Evolutionary conservation across 176 grass and related monocot species (phyloP).

Genomic region (Bonia amplexicaulis): DNA sequence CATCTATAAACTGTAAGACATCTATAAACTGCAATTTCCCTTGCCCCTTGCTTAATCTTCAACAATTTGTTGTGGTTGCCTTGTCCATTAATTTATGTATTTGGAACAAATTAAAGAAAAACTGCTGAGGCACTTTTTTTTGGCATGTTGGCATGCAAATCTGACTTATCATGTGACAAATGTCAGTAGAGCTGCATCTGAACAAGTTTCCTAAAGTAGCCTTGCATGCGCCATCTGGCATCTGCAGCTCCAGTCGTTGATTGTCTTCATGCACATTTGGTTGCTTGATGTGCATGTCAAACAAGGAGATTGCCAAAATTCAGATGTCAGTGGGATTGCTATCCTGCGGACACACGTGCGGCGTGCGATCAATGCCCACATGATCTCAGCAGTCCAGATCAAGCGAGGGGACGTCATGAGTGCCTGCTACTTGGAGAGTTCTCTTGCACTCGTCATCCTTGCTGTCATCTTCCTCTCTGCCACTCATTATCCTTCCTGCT

Average conservation of each 20-base stretch:
- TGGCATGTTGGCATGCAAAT: neutral
- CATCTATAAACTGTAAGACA: neutral
- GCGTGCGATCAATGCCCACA: neutral
- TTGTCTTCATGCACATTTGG: constrained; percentile 15
- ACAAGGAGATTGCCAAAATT: neutral
- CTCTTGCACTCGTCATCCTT: neutral
- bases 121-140: neutral
- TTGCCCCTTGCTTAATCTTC: constrained; percentile 5
- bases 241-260: neutral
- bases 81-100: neutral
- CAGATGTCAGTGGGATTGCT: neutral
- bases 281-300: constrained; percentile 5
- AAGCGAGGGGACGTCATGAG: neutral
- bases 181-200: neutral
- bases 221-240: neutral
- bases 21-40: neutral
- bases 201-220: too few relatives aligned
- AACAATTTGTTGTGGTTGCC: neutral
- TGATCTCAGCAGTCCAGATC: neutral
- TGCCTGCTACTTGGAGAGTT: neutral
- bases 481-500: neutral
- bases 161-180: neutral
- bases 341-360: neutral
- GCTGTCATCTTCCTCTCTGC: neutral
- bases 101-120: constrained; percentile 8